Base-by-base conservation (phyloP, 495 filamentous ascomycete genomes). In the Penicillium goetzii region DNA sequence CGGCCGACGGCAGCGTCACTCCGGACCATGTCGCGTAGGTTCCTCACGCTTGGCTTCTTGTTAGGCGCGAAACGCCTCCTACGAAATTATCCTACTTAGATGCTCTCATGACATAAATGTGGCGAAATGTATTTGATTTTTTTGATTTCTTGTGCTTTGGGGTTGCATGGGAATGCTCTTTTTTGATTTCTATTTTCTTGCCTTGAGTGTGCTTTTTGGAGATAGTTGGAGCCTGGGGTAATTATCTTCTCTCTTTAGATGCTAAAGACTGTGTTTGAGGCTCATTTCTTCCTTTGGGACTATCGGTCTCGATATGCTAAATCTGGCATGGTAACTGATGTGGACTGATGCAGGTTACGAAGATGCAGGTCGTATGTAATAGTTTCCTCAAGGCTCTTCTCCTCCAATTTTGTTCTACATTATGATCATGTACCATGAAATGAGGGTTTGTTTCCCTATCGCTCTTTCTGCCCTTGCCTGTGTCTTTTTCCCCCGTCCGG, bases 61-160 rank as follows among this genome's bases (percentile, higher is more conserved):
- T 49, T 32, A 21, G 23, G n/a, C 28, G 40, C 26, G 38, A 17
- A 17, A 60, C 40, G 56, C 38, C 41, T 59, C 47, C 15, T 60
- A 68, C 45, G 56, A 69, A 70, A 45, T 25, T 60, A 59, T 40
- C 49, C 51, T 67, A 68, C 47, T 58, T 69, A 68, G 66, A 72
- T 63, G 66, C 63, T 66, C 62, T 68, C 64, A 71, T 49, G 68
- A 72, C 64, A 68, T 72, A 69, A 65, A 70, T 60, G 62, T 68
- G 72, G 73, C 72, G 73, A 75, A 76, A 62, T 68, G 59, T 72
- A 65, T 59, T 65, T 59, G 40, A 26, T 61, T 45, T 68, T 66
- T 51, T 49, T 40, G 19, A n/a, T 58, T 62, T 32, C 23, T 53
- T 61, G 23, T 33, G 26, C 30, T 51, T 61, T 58, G 58, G 56